Conservation (phyloP, 768 basidiomycete genomes). For the Rhizopogon salebrosus region DNA sequence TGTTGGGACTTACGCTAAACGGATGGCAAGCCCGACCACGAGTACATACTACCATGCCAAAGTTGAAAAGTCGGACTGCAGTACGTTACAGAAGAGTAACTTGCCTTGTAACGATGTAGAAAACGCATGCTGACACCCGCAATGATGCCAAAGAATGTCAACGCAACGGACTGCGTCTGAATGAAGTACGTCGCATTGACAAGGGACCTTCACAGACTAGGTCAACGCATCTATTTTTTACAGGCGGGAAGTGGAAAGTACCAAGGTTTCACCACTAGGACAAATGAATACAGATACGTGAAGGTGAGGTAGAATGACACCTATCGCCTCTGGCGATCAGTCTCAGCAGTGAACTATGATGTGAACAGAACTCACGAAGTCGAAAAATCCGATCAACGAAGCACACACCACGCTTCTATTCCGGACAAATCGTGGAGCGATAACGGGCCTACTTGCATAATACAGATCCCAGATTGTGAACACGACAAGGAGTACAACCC, state of each 20-base stretch:
- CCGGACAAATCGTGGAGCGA: conserved; percentile 52
- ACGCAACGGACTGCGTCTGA: conserved; percentile 51
- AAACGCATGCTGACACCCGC: conserved; percentile 54
- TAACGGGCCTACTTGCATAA: conserved; percentile 51
- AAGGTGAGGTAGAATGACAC: conserved; percentile 63
- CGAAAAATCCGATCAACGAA: conserved; percentile 56
- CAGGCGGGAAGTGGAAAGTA: conserved; percentile 7
- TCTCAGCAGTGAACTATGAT: background rate
- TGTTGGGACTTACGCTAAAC: conserved; percentile 36
- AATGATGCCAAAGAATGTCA: conserved; percentile 59
- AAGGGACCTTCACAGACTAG: conserved; percentile 39
- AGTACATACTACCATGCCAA: conserved; percentile 35
- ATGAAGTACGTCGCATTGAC: conserved; percentile 59
- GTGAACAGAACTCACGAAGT: conserved; percentile 39
- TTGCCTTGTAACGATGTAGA: conserved; percentile 51
- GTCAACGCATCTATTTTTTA: background rate
- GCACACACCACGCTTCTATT: conserved; percentile 59
- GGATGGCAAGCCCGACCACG: conserved; percentile 52
- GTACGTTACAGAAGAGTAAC: background rate
- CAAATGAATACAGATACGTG: conserved; percentile 71
- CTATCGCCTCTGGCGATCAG: conserved; percentile 23
- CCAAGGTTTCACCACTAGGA: conserved; percentile 49
- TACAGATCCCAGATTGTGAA: conserved; percentile 45
- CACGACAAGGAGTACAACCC: conserved; percentile 36
- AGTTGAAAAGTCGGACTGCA: background rate